Base-by-base conservation (phyloP, 75 land plant species). In the Selaginella moellendorffii region DNA sequence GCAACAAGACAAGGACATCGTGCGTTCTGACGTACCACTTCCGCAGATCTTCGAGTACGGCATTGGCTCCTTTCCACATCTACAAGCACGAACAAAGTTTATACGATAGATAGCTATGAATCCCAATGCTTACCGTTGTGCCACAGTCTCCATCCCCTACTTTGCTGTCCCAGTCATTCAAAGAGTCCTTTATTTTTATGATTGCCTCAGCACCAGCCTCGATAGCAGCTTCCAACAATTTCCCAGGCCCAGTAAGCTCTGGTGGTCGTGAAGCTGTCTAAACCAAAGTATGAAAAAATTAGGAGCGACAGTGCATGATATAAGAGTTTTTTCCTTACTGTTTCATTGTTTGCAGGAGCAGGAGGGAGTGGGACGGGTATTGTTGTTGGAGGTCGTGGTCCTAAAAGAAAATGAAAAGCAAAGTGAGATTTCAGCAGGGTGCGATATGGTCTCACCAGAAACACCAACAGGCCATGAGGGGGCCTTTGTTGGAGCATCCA, bases 141-240 rank as follows among this genome's bases (percentile, higher is more conserved):
- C 98, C 98, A 80, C 98, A 93, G 63, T 93, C 98, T 58, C 90
- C 96, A 78, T 93, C 98, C 62, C 98, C 98, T 22, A 83, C 87
- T 80, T 83, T 79, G 28, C 82, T 54, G 61, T 93, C 98, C 96
- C 82, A 93, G 27, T 88, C 95, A 79, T 93, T 88, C 31, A 93
- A 67, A 19, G 53, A 42, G 25, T 85, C 90, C 73, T 69, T 81
- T 0, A 83, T 63, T 54, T 79, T 26, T 24, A 93, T 71, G 1
- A 93, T 73, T 24, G 79, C 82, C 31, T 72, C 79, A 29, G 87
- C 86, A 24, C 87, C 98, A 63, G 90, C 98, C 64, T 81, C 76
- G 67, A 93, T 93, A 51, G 98, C 87, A 27, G 71, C 75, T 63
- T 93, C 85, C 52, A 93, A 78, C 65, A 80, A 31, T 56, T 51